These are phyloP conservation scores for Fusarium sp. DNA, from an alignment of 2,329 filamentous ascomycete genomes.

Conservation along the genomic window DNA sequence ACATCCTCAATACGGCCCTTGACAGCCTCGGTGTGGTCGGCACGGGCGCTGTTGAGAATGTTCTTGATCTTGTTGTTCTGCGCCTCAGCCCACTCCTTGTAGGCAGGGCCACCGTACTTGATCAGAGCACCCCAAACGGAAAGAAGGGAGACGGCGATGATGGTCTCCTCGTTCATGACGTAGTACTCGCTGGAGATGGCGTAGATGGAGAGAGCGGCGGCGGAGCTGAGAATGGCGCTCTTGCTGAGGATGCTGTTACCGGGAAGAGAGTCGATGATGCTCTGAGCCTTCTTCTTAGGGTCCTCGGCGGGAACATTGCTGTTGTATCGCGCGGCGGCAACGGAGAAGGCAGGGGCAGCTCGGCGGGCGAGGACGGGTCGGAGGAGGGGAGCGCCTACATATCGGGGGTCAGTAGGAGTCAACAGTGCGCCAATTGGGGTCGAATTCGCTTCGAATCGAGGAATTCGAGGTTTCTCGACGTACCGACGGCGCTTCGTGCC, in stretches of 20 bases:
- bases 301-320: slow-evolving; percentile 86
- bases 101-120: slow-evolving; percentile 92
- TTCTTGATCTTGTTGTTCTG: slow-evolving; percentile 93
- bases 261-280: slow-evolving; percentile 91
- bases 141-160: slow-evolving; percentile 91
- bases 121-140: slow-evolving; percentile 92
- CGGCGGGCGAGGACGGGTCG: slow-evolving; percentile 83
- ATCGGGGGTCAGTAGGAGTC: slow-evolving; percentile 43
- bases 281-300: slow-evolving; percentile 96
- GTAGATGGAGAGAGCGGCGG: slow-evolving; percentile 89
- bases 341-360: slow-evolving; percentile 78
- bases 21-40: slow-evolving; percentile 95
- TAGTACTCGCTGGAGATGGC: slow-evolving; percentile 99
- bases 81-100: slow-evolving; percentile 89
- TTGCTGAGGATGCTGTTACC: slow-evolving; percentile 94
- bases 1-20: slow-evolving; percentile 94
- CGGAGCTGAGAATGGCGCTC: slow-evolving; percentile 94
- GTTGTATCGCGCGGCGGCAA: slow-evolving; percentile 74
- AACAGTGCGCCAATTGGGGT: slow-evolving; percentile 47
- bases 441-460: slow-evolving; percentile 27
- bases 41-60: slow-evolving; percentile 93
- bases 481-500: slow-evolving; percentile 95
- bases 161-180: slow-evolving; percentile 98
- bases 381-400: slow-evolving; percentile 86
- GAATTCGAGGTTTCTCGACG: slow-evolving; percentile 55